phyloP scores from a whole-genome alignment of 1,139 yeast species.

The Pichia terricola region DNA sequence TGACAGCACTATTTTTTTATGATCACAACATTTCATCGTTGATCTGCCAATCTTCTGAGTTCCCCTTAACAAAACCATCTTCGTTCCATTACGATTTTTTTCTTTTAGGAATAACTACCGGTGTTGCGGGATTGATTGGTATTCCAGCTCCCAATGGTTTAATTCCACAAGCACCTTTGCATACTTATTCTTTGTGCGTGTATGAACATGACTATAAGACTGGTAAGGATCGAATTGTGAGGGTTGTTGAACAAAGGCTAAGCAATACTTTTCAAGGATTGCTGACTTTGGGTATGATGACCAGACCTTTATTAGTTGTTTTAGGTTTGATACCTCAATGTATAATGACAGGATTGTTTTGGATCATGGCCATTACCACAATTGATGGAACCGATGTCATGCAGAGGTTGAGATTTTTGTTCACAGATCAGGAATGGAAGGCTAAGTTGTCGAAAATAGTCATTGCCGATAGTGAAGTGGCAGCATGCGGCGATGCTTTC shows the following conservation, averaged over 20 bases:
- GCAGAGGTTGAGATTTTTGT: constrained; percentile 50
- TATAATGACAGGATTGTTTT: constrained; percentile 82
- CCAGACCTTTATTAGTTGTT: constrained; percentile 74
- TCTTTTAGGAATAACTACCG: constrained; percentile 76
- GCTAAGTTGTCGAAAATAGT: constrained; percentile 5
- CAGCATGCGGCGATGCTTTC: background rate
- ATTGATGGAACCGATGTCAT: constrained; percentile 59
- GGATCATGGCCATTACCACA: constrained; percentile 86
- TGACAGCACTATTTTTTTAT: constrained; percentile 79
- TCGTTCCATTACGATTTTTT: constrained; percentile 91
- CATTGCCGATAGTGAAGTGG: background rate
- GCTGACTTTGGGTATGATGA: constrained; percentile 78
- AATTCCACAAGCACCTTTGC: constrained; percentile 95
- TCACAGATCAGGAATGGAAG: constrained; percentile 42
- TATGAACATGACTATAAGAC: constrained; percentile 32
- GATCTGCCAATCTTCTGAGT: constrained; percentile 80
- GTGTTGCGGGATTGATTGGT: constrained; percentile 77
- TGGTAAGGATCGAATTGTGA: constrained; percentile 33
- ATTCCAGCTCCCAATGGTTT: constrained; percentile 94
- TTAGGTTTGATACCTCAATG: constrained; percentile 89
- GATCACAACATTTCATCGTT: constrained; percentile 92
- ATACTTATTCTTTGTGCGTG: constrained; percentile 69
- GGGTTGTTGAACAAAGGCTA: constrained; percentile 82
- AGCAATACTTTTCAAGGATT: constrained; percentile 81
- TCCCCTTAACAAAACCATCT: constrained; percentile 75